Conservation (phyloP, 1,139 yeast genomes). For the Spathaspora jeffriesii region DNA sequence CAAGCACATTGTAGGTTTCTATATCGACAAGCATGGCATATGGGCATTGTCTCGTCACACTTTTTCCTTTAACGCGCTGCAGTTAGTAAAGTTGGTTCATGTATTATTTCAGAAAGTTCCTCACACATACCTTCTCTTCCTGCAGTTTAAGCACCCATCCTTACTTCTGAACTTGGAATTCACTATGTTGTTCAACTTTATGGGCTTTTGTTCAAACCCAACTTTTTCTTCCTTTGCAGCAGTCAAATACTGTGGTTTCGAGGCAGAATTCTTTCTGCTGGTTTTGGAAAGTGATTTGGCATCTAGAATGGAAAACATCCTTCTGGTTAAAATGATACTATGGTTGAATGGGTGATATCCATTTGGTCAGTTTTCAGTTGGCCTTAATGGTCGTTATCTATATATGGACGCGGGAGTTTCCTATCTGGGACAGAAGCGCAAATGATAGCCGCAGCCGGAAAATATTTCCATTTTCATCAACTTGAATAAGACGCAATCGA, state of each 20-base stretch:
- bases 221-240: constrained; percentile 1
- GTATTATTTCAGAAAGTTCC: background rate
- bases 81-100: background rate
- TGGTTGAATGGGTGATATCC: background rate
- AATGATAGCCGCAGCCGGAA: background rate
- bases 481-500: too few relatives aligned
- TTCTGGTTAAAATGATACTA: background rate
- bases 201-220: constrained; percentile 8
- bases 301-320: constrained; percentile 8
- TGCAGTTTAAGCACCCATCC: constrained; percentile 14
- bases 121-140: constrained; percentile 13
- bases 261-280: constrained; percentile 8
- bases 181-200: constrained; percentile 13
- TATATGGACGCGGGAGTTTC: background rate
- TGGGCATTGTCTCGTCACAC: constrained; percentile 13
- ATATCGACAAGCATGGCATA: constrained; percentile 11
- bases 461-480: too few relatives aligned
- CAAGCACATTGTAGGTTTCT: constrained; percentile 12
- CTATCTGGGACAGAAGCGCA: background rate
- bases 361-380: background rate
- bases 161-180: constrained; percentile 13
- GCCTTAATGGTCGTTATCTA: background rate
- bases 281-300: constrained; percentile 6
- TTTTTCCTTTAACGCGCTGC: constrained; percentile 10
- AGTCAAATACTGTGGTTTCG: background rate